Conservation (phyloP, 768 basidiomycete species). For the Mycena amicta region DNA sequence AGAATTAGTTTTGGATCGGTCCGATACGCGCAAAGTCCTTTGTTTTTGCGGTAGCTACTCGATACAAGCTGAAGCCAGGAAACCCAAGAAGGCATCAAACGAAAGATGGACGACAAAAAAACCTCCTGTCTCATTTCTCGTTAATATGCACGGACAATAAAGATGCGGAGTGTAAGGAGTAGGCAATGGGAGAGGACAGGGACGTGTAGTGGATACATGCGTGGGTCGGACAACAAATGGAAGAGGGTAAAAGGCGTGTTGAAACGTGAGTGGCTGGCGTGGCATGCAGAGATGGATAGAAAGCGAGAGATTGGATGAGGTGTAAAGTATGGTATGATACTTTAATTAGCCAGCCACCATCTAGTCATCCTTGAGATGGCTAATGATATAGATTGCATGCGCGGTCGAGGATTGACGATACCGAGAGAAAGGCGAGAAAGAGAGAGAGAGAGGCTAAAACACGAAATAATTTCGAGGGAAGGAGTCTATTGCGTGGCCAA, state of each 20-base stretch:
- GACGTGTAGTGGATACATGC: conserved; percentile 25
- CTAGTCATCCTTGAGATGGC: conserved; percentile 30
- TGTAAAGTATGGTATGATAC: conserved; percentile 12
- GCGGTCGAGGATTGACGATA: conserved; percentile 37
- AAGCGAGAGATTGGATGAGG: conserved; percentile 7
- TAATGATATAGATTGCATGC: conserved; percentile 54
- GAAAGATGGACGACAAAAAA: not conserved
- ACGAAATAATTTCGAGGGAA: conserved; percentile 20
- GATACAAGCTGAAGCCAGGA: not conserved
- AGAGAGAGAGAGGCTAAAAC: conserved; percentile 19
- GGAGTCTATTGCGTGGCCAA: conserved; percentile 68
- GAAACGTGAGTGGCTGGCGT: conserved; percentile 22
- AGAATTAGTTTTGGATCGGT: too few species aligned
- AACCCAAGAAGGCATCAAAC: too few species aligned
- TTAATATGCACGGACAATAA: too few species aligned
- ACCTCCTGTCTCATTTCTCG: not conserved
- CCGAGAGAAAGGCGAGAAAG: conserved; percentile 27
- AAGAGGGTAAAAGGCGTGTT: conserved; percentile 9
- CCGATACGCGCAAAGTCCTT: not conserved
- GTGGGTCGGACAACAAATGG: conserved; percentile 16
- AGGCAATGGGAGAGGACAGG: conserved; percentile 12
- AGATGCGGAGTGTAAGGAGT: not conserved
- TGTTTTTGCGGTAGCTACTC: not conserved
- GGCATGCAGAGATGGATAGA: conserved; percentile 14
- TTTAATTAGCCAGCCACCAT: conserved; percentile 24